phyloP scores from a whole-genome alignment of 352 stramenopile genomes.

The Pythium dissotocum region DNA sequence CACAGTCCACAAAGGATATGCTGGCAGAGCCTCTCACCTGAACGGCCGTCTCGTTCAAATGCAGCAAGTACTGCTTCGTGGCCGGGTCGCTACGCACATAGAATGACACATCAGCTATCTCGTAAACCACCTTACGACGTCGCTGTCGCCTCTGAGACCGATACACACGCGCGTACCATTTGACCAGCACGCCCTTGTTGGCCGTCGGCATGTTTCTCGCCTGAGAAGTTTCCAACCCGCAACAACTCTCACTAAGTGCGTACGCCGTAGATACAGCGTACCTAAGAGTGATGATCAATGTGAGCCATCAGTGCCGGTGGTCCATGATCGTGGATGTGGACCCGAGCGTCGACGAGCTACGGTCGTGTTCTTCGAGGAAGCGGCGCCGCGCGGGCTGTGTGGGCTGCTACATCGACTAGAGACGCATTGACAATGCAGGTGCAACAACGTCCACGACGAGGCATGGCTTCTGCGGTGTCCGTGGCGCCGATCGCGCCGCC shows the following conservation, averaged over 20 bases:
- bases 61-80: conserved; percentile 86
- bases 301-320: conserved; percentile 17
- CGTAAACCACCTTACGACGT: neutral
- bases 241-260: conserved; percentile 11
- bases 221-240: neutral
- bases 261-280: neutral
- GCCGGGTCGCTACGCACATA: conserved; percentile 57
- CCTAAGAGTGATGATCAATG: conserved; percentile 21
- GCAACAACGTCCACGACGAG: conserved; percentile 38
- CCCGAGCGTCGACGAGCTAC: conserved; percentile 14
- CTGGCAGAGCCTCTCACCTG: conserved; percentile 41
- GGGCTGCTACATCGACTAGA: neutral
- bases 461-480: conserved; percentile 10
- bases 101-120: conserved; percentile 11
- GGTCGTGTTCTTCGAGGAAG: conserved; percentile 22
- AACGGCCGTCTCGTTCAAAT: conserved; percentile 83
- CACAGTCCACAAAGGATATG: neutral
- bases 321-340: conserved; percentile 22
- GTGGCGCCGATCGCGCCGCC: conserved; percentile 4
- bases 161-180: conserved; percentile 50
- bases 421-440: neutral
- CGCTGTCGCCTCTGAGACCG: neutral
- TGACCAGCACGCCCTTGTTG: conserved; percentile 85
- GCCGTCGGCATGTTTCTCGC: conserved; percentile 61
- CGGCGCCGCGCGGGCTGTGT: neutral